Conservation (phyloP, 352 stramenopile genomes). For the Phytophthora fragariae region DNA sequence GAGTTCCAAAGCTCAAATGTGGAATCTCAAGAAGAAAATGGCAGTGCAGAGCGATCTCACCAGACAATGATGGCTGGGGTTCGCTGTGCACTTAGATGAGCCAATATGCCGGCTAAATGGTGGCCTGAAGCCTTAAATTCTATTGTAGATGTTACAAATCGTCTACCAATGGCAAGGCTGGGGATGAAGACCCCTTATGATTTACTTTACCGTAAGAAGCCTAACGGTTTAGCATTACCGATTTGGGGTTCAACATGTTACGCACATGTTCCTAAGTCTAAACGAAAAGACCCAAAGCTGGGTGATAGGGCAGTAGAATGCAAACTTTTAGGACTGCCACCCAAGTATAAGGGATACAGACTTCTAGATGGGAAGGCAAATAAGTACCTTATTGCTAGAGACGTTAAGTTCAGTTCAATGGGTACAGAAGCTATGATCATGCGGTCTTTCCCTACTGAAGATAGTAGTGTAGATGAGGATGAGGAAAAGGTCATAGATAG, state of each 20-base stretch:
- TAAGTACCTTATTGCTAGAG: background rate
- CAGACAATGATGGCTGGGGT: background rate
- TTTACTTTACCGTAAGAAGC: background rate
- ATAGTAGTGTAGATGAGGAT: background rate
- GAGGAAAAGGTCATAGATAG: background rate
- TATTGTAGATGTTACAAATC: background rate
- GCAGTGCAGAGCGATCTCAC: background rate
- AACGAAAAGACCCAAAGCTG: background rate
- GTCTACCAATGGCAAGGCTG: background rate
- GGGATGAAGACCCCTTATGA: background rate
- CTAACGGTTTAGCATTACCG: background rate
- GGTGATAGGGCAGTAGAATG: background rate
- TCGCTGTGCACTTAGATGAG: background rate
- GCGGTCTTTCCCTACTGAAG: background rate
- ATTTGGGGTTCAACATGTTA: background rate
- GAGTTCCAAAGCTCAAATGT: background rate
- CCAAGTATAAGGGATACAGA: background rate
- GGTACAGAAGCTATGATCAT: background rate
- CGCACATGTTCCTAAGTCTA: background rate
- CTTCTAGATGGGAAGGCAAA: background rate
- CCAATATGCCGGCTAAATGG: background rate
- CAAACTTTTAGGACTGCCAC: background rate
- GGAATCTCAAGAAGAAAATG: background rate
- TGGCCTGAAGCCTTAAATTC: background rate
- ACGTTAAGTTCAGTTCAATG: background rate